These are phyloP conservation scores for Aspergillus candidus DNA, from an alignment of 2,329 filamentous ascomycete genomes.

Conservation along the genomic window DNA sequence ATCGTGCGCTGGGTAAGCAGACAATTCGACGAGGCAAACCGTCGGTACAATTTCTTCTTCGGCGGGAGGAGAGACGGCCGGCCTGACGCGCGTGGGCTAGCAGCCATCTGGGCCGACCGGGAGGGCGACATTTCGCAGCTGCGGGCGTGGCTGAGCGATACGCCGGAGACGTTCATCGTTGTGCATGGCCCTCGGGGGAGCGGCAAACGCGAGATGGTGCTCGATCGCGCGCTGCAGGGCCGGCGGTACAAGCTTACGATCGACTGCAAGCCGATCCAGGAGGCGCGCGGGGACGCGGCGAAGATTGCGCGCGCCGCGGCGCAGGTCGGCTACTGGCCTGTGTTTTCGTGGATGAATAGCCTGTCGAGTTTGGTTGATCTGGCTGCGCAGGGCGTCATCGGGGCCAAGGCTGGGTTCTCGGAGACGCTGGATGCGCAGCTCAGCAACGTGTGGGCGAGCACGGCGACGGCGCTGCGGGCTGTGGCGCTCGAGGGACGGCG, in stretches of 20 bases:
- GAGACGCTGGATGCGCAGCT: slow-evolving; percentile 87
- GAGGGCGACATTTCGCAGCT: slow-evolving; percentile 76
- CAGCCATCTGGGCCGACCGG: slow-evolving; percentile 81
- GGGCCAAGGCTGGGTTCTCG: slow-evolving; percentile 88
- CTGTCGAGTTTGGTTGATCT: slow-evolving; percentile 88
- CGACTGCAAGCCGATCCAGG: slow-evolving; percentile 89
- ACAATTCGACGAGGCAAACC: slow-evolving; percentile 46
- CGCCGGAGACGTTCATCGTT: slow-evolving; percentile 85
- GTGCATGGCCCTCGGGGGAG: slow-evolving; percentile 88
- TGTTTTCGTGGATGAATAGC: slow-evolving; percentile 96
- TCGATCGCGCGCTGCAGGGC: slow-evolving; percentile 74
- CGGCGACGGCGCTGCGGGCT: slow-evolving; percentile 68
- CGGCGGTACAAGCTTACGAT: slow-evolving; percentile 74
- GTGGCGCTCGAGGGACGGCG: slow-evolving; percentile 65
- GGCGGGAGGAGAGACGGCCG: slow-evolving; percentile 27
- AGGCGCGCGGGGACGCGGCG: slow-evolving; percentile 78
- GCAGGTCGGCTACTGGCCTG: slow-evolving; percentile 82
- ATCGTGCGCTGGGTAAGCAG: slow-evolving; percentile 76
- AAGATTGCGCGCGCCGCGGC: slow-evolving; percentile 76
- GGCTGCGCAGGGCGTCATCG: slow-evolving; percentile 87
- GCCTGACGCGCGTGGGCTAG: slow-evolving; percentile 62
- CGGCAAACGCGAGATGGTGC: slow-evolving; percentile 79
- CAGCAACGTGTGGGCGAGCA: slow-evolving; percentile 81
- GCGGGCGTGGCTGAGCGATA: slow-evolving; percentile 79
- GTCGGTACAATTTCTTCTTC: too few species aligned